Evolutionary conservation across 2,329 filamentous ascomycete genomes (phyloP).

Genomic region (Ceratocystis lukuohia): DNA sequence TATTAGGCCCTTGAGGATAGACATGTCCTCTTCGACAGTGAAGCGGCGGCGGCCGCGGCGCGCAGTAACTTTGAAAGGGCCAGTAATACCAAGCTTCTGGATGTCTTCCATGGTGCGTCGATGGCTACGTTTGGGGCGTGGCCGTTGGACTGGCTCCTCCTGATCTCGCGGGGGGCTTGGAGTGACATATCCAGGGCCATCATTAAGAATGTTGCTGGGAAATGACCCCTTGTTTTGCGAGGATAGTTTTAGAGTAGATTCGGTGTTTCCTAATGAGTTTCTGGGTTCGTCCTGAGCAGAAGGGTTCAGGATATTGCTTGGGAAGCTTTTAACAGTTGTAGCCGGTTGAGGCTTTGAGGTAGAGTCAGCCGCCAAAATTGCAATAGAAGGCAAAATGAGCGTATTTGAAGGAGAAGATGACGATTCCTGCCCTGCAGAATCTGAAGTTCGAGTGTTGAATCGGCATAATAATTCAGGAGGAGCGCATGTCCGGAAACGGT

Average conservation of each 20-base stretch:
- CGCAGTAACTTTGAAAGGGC: constrained; percentile 48
- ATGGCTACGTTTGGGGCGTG: constrained; percentile 40
- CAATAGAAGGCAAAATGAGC: background rate
- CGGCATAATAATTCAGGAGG: constrained; percentile 39
- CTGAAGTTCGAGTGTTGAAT: background rate
- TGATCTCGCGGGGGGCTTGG: constrained; percentile 25
- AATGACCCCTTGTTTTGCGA: constrained; percentile 3
- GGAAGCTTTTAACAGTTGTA: background rate
- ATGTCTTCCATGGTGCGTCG: constrained; percentile 44
- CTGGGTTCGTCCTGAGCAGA: constrained; percentile 8
- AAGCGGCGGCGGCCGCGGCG: constrained; percentile 48
- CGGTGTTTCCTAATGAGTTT: background rate
- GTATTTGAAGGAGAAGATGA: background rate
- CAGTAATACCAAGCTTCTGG: constrained; percentile 44
- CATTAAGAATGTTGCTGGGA: constrained; percentile 21
- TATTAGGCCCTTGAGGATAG: constrained; percentile 47
- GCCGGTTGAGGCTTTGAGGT: background rate
- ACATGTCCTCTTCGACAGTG: constrained; percentile 47
- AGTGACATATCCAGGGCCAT: constrained; percentile 22
- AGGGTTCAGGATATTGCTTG: constrained; percentile 16
- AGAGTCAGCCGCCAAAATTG: background rate
- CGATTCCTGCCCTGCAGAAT: background rate
- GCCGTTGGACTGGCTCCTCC: constrained; percentile 24
- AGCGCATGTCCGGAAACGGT: constrained; percentile 53
- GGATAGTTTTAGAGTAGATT: constrained; percentile 11